phyloP scores from a whole-genome alignment of 2,329 filamentous ascomycete genomes.

The Phialophora macrospora region DNA sequence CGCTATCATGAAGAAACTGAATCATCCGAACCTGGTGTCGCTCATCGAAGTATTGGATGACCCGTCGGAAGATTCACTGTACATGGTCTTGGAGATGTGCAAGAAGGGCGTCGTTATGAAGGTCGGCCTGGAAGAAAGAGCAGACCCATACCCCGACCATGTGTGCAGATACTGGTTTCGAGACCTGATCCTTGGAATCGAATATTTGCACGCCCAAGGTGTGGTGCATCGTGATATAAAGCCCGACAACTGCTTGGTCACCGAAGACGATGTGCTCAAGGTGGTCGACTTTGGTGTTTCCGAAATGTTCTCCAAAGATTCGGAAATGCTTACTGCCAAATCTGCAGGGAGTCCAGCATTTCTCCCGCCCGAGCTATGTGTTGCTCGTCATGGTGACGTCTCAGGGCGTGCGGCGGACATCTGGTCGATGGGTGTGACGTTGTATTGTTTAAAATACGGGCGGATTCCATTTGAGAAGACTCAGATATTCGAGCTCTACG shows the following conservation, averaged over 20 bases:
- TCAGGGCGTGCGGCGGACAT: constrained; percentile 91
- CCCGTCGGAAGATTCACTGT: constrained; percentile 91
- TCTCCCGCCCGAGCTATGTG: constrained; percentile 88
- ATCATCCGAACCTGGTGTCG: constrained; percentile 91
- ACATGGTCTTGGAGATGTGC: constrained; percentile 99
- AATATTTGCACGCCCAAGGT: constrained; percentile 92
- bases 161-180: constrained; percentile 89
- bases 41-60: constrained; percentile 95
- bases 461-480: constrained; percentile 81
- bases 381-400: constrained; percentile 81
- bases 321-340: constrained; percentile 87
- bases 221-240: constrained; percentile 98
- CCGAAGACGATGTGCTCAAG: constrained; percentile 89
- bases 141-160: constrained; percentile 81
- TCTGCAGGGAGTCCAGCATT: constrained; percentile 95
- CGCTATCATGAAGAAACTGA: constrained; percentile 98
- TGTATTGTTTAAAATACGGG: constrained; percentile 92
- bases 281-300: constrained; percentile 97
- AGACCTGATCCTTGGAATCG: constrained; percentile 90
- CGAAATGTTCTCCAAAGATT: constrained; percentile 92
- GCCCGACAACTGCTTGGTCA: constrained; percentile 91
- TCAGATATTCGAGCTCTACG: constrained; percentile 83
- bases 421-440: constrained; percentile 96
- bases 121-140: constrained; percentile 81
- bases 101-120: constrained; percentile 98